Conservation (phyloP, 331 rosid genomes). For the Prunus yedoensis region DNA sequence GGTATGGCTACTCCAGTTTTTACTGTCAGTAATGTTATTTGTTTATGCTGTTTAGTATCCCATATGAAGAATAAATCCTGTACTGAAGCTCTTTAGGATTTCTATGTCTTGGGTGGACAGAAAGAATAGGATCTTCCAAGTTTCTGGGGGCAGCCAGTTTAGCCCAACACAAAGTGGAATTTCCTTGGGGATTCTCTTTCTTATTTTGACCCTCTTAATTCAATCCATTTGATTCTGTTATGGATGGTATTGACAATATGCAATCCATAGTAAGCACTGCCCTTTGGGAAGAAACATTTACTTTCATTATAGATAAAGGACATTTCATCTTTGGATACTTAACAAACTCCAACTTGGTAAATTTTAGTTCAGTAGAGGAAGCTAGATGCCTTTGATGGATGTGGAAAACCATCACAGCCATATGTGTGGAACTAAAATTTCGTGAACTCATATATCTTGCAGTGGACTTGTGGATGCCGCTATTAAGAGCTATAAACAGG, state of each 20-base stretch:
- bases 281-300: neutral
- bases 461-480: conserved; percentile 99
- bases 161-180: neutral
- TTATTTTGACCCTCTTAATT: neutral
- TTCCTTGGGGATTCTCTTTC: neutral
- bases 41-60: neutral
- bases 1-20: conserved; percentile 38
- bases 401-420: neutral
- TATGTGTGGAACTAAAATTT: neutral
- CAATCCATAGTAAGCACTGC: neutral
- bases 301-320: neutral
- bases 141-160: neutral
- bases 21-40: neutral
- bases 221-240: neutral
- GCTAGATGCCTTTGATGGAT: neutral
- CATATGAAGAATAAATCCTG: too few relatives aligned
- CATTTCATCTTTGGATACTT: neutral
- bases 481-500: conserved; percentile 82
- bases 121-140: neutral
- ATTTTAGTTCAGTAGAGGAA: neutral
- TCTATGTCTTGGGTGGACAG: neutral
- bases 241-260: neutral
- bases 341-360: neutral
- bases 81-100: neutral
- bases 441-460: conserved; percentile 15